Evolutionary conservation across 495 filamentous ascomycete species (phyloP), one percentile per base, ranked within the genome.

Genomic region (Bathelium albidoporum): DNA sequence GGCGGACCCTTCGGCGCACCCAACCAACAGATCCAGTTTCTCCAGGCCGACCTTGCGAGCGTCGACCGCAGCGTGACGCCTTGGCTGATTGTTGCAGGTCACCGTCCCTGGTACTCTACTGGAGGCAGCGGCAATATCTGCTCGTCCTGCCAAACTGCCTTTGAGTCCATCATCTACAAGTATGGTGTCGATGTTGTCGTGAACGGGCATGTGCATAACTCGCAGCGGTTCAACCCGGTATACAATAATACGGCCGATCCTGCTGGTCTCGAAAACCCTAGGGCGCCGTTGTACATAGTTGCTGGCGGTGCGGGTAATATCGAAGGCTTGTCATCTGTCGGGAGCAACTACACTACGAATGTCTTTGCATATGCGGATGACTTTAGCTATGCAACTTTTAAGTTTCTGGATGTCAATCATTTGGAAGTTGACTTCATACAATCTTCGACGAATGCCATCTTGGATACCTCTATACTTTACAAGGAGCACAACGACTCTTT

Each of bases 141-240:
- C 75, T 65, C 55, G 20, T 67, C 78, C 0, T 87, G 84, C 76
- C 80, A 83, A 60, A 69, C 67, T 1, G 81, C 81, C 2, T 87
- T 87, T 59, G 84, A 87, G 70, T 71, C 75, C 5, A 64, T 85
- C 5, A 68, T 86, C 28, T 83, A 83, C 70, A 74, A 77, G 59
- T 85, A 87, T 68, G 83, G 82, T 16, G 83, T 87, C 31, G 84
- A 87, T 64, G 69, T 86, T 5, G 83, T 74, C 29, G 77, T 86
- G 9, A 82, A 84, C 70, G 84, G 84, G 1, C 84, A 87, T 66
- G 81, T 82, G n/a, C 84, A 87, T 64, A 84, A 83, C 70, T 80
- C 80, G 26, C 80, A 85, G 65, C 77, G 79, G 2, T 74, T 77
- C 31, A 31, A 65, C 1, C 76, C 79, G 0, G 70, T 81, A 9